Percentiles rank a stretch among this genome's conserved stretches.
These are phyloP conservation scores for Ceriops tagal DNA, from an alignment of 345 rosid species.

Conservation along the genomic window DNA sequence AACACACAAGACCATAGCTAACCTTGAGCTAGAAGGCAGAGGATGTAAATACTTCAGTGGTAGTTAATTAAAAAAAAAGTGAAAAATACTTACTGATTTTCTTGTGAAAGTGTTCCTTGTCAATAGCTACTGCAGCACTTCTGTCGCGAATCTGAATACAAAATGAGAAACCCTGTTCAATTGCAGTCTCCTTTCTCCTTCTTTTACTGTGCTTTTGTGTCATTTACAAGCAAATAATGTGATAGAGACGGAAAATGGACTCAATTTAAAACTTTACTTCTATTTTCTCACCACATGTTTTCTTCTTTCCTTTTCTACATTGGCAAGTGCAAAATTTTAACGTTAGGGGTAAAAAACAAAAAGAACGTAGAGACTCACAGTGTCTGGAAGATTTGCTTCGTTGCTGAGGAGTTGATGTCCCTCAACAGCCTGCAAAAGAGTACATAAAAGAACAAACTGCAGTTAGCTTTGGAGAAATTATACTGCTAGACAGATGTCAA, in stretches of 20 bases:
- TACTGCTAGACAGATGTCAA: not conserved
- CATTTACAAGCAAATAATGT: no score
- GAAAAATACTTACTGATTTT: constrained; percentile 34
- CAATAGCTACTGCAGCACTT: constrained; percentile 12
- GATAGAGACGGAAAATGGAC: no score
- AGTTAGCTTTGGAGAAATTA: not conserved
- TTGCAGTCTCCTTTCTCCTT: no score
- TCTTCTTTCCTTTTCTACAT: no score
- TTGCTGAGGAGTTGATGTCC: constrained; percentile 15
- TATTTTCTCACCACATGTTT: no score
- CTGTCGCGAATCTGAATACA: constrained; percentile 23
- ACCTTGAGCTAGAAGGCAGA: no score
- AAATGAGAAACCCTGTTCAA: not conserved
- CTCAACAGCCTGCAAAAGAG: constrained; percentile 19
- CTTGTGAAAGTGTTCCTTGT: constrained; percentile 21
- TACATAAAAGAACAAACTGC: not conserved
- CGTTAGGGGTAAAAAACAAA: not conserved
- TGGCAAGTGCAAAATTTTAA: no score
- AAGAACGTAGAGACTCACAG: constrained; percentile 9
- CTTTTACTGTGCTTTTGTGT: no score
- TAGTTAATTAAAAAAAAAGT: not conserved
- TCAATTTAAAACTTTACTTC: no score
- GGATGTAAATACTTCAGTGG: not conserved
- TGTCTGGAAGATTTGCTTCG: constrained; percentile 14
- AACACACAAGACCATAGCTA: no score